Evolutionary conservation across 2,329 filamentous ascomycete species (phyloP).

Genomic region (Cercospora sp.): DNA sequence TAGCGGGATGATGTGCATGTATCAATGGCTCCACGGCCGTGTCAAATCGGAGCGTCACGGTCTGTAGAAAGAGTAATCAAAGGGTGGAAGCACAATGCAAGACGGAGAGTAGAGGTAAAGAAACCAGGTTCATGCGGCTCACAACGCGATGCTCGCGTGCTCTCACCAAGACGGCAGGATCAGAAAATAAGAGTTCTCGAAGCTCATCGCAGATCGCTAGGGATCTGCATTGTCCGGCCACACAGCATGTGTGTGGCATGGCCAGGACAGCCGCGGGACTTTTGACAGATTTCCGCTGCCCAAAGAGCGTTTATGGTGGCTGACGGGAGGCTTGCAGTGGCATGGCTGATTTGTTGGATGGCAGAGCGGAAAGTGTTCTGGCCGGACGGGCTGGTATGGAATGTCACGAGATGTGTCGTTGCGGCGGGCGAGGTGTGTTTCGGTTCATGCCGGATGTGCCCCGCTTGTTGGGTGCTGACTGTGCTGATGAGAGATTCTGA

Average conservation of each 20-base stretch:
- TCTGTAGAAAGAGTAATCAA: not conserved
- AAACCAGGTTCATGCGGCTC: not conserved
- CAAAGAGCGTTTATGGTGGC: not conserved
- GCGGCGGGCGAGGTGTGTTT: not conserved
- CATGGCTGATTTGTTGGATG: not conserved
- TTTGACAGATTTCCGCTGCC: not conserved
- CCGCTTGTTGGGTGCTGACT: not conserved
- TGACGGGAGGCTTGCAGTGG: conserved; percentile 1
- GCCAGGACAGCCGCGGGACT: not conserved
- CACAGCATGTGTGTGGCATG: not conserved
- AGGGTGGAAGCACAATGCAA: not conserved
- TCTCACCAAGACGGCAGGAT: conserved; percentile 1
- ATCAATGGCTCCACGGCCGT: not conserved
- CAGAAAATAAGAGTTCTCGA: conserved; percentile 1
- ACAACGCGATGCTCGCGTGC: not conserved
- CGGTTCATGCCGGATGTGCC: conserved; percentile 1
- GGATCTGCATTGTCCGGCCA: conserved; percentile 4
- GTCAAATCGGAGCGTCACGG: not conserved
- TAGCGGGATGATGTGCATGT: not conserved
- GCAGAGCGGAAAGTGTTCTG: not conserved
- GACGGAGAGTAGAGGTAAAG: not conserved
- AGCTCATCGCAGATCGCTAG: not conserved
- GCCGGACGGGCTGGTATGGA: not conserved
- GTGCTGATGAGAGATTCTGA: conserved; percentile 1
- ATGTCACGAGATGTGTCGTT: not conserved